Percentiles rank a stretch among this genome's conserved stretches.
Evolutionary conservation across 2,329 filamentous ascomycete species (phyloP).

Genomic region (Trichoderma simmonsii): DNA sequence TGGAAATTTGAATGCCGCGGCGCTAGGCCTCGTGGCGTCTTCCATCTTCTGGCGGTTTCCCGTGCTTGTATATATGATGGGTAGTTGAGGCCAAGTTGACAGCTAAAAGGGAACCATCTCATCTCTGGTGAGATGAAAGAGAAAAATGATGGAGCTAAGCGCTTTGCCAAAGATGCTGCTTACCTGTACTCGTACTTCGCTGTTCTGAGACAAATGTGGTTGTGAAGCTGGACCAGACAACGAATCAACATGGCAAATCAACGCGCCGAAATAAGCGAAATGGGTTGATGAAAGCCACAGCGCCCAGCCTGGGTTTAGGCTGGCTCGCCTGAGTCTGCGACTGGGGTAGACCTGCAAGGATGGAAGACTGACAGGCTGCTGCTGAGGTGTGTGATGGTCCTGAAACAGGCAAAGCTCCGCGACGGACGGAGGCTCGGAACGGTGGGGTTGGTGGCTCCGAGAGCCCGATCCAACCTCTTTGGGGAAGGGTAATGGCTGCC

Average conservation of each 20-base stretch:
- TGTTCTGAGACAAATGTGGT: neutral
- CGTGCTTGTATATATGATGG: neutral
- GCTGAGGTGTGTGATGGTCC: conserved; percentile 11
- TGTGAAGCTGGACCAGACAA: neutral
- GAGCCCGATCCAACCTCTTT: conserved; percentile 6
- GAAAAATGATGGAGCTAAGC: neutral
- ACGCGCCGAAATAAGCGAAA: conserved; percentile 17
- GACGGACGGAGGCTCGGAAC: conserved; percentile 18
- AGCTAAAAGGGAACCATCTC: neutral
- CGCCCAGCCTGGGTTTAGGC: neutral
- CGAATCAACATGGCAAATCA: conserved; percentile 16
- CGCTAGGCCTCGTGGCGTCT: neutral
- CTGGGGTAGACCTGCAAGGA: neutral
- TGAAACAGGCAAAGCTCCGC: conserved; percentile 19
- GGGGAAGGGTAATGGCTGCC: conserved; percentile 1
- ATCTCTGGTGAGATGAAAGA: neutral
- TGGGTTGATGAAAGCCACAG: conserved; percentile 16
- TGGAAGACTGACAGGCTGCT: conserved; percentile 7
- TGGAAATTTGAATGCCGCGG: neutral
- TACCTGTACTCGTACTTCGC: neutral
- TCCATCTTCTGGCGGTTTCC: neutral
- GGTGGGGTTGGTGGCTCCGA: conserved; percentile 17
- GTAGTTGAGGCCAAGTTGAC: neutral
- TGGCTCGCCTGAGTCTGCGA: neutral
- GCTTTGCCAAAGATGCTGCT: neutral